Percentiles rank a stretch among this genome's conserved stretches.
Evolutionary conservation across 2,329 filamentous ascomycete species (phyloP).

Genomic region (Xylaria sp.): DNA sequence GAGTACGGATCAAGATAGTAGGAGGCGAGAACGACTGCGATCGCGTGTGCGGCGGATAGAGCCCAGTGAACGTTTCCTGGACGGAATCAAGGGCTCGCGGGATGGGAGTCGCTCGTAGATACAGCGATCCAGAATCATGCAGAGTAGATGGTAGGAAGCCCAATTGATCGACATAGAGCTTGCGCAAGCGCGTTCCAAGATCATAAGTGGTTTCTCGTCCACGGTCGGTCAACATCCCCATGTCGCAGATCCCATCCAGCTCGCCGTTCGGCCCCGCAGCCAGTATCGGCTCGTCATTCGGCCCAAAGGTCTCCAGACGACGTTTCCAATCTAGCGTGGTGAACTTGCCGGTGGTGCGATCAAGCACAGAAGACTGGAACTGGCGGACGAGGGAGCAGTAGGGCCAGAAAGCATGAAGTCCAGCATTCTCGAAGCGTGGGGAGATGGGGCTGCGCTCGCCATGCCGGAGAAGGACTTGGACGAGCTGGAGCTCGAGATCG

Average conservation of each 20-base stretch:
- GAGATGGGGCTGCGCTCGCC: slow-evolving; percentile 80
- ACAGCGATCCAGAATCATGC: slow-evolving; percentile 52
- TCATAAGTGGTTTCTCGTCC: slow-evolving; percentile 67
- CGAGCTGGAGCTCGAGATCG: slow-evolving; percentile 74
- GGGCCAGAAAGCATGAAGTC: slow-evolving; percentile 70
- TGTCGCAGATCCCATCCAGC: slow-evolving; percentile 75
- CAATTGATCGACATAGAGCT: slow-evolving; percentile 70
- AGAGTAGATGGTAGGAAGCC: slow-evolving; percentile 61
- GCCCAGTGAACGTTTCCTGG: slow-evolving; percentile 67
- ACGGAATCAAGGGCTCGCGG: slow-evolving; percentile 72
- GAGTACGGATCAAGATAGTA: slow-evolving; percentile 59
- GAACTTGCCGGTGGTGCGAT: slow-evolving; percentile 37
- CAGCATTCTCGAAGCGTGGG: slow-evolving; percentile 78
- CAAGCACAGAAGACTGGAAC: slow-evolving; percentile 52
- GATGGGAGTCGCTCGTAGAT: slow-evolving; percentile 68
- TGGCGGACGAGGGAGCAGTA: slow-evolving; percentile 77
- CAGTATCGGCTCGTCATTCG: slow-evolving; percentile 62
- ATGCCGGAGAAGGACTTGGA: slow-evolving; percentile 80
- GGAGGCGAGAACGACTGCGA: slow-evolving; percentile 50
- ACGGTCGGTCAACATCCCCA: slow-evolving; percentile 69
- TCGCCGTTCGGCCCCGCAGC: slow-evolving; percentile 63
- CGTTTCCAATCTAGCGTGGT: slow-evolving; percentile 57
- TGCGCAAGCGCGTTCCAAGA: slow-evolving; percentile 62
- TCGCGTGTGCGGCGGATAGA: slow-evolving; percentile 58
- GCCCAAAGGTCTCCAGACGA: slow-evolving; percentile 76